A percentile compares a stretch with the other conserved stretches of the same genome.
Evolutionary conservation across 2,329 filamentous ascomycete species (phyloP).

Genomic region (Sclerotinia sclerotiorum): DNA sequence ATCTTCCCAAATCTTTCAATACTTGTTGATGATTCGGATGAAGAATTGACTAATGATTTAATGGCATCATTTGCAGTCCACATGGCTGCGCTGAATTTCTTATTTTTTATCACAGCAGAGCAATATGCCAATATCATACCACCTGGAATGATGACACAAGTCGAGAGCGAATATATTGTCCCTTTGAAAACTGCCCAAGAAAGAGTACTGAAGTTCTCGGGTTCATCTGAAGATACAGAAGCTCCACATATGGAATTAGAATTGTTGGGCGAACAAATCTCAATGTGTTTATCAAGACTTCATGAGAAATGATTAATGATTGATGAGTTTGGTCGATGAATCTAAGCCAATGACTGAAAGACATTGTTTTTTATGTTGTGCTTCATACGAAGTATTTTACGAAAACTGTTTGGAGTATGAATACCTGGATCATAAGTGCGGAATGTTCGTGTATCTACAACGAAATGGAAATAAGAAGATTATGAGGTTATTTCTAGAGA

Average conservation of each 20-base stretch:
- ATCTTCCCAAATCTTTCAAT: conserved; percentile 58
- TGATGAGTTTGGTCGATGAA: conserved; percentile 8
- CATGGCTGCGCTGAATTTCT: conserved; percentile 61
- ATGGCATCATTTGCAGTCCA: conserved; percentile 53
- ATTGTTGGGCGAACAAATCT: conserved; percentile 36
- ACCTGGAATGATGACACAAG: conserved; percentile 55
- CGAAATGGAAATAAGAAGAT: background rate
- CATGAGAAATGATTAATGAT: conserved; percentile 25
- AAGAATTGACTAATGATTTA: conserved; percentile 53
- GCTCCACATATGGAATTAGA: conserved; percentile 30
- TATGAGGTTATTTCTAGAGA: background rate
- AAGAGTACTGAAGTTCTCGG: conserved; percentile 28
- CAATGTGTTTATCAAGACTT: conserved; percentile 28
- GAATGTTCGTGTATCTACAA: background rate
- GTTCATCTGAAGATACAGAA: conserved; percentile 6
- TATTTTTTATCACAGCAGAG: conserved; percentile 54
- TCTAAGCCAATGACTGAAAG: background rate
- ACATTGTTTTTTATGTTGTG: background rate
- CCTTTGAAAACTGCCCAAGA: conserved; percentile 51
- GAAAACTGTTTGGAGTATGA: background rate
- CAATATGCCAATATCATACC: conserved; percentile 52
- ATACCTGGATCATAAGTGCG: conserved; percentile 5
- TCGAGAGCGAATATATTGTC: conserved; percentile 58
- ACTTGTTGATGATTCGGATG: conserved; percentile 46
- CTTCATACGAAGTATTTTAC: background rate